phyloP scores from a whole-genome alignment of 1,139 yeast species.

The Diutina neorugosa region DNA sequence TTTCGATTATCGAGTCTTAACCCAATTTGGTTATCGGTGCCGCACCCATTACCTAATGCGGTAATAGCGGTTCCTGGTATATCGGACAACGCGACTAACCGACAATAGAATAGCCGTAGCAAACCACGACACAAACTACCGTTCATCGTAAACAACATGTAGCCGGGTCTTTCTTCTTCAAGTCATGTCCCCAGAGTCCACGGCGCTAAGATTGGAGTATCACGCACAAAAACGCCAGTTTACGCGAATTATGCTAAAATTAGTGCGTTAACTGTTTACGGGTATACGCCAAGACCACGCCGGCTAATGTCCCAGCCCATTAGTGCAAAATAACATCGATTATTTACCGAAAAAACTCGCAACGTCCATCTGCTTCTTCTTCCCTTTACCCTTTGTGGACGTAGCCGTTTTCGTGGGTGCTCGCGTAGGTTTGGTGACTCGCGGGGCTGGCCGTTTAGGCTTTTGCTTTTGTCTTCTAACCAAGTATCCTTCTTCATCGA shows the following conservation, averaged over 20 bases:
- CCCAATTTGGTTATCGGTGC: not conserved
- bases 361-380: constrained; percentile 1
- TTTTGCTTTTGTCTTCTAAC: not conserved
- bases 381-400: not conserved
- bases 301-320: no score
- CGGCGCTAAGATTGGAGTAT: not conserved
- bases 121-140: not conserved
- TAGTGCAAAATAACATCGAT: not conserved
- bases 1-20: not conserved
- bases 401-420: not conserved
- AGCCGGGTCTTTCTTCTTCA: not conserved
- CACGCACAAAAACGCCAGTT: not conserved
- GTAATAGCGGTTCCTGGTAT: not conserved
- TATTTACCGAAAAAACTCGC: constrained; percentile 1
- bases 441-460: not conserved
- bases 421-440: not conserved
- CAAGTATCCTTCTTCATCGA: constrained; percentile 1
- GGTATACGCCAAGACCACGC: not conserved
- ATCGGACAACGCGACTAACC: not conserved
- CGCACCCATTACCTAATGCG: not conserved
- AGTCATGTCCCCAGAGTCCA: not conserved
- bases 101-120: not conserved
- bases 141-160: not conserved
- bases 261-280: not conserved
- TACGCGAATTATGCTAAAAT: not conserved